Evolutionary conservation across 371 early-diverging fungal genomes (phyloP).

Genomic region (Mucor irregularis): DNA sequence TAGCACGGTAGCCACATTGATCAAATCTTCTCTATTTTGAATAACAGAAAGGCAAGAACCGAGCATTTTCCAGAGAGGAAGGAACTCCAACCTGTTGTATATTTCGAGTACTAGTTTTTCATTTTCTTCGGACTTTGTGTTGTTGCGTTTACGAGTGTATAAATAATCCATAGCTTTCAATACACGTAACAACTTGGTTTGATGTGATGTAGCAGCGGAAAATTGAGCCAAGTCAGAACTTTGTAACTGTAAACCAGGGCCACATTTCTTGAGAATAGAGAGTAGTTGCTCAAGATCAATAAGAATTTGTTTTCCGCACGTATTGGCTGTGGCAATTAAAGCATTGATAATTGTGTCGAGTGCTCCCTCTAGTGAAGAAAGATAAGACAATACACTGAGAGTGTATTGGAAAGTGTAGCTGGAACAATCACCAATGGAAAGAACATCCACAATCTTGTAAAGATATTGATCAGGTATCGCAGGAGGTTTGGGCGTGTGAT

Average conservation of each 20-base stretch:
- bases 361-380: constrained; percentile 74
- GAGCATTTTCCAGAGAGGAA: constrained; percentile 78
- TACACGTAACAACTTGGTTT: constrained; percentile 89
- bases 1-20: constrained; percentile 88
- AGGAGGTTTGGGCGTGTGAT: constrained; percentile 57
- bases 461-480: constrained; percentile 70
- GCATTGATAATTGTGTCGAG: constrained; percentile 74
- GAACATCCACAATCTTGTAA: constrained; percentile 79
- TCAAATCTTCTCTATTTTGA: constrained; percentile 73
- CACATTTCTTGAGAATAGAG: constrained; percentile 54
- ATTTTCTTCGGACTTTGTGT: constrained; percentile 23
- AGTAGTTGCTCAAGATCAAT: constrained; percentile 67
- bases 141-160: constrained; percentile 48
- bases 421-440: constrained; percentile 89
- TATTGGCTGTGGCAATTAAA: constrained; percentile 67
- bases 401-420: constrained; percentile 94
- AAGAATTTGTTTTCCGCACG: constrained; percentile 68
- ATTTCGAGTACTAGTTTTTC: constrained; percentile 61
- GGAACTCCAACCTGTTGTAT: constrained; percentile 72
- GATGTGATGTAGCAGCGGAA: constrained; percentile 84
- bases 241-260: constrained; percentile 62
- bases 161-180: constrained; percentile 92
- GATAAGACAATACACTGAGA: constrained; percentile 81
- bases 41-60: constrained; percentile 75
- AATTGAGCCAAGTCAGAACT: constrained; percentile 66